A percentile compares a stretch with the other conserved stretches of the same genome.
Conservation (phyloP, 768 basidiomycete genomes). For the Lactarius sp. region DNA sequence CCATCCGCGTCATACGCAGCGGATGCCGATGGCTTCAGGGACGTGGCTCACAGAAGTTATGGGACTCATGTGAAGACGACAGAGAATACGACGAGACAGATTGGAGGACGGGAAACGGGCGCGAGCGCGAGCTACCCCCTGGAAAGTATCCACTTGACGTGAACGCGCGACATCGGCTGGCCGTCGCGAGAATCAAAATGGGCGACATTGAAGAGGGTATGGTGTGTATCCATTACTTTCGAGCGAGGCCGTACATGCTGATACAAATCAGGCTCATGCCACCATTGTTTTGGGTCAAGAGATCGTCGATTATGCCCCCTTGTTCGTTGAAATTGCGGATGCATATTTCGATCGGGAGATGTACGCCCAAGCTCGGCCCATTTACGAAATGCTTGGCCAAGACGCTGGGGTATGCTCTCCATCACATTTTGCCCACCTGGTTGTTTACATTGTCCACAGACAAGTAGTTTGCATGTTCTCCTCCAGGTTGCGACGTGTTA, state of each 20-base stretch:
- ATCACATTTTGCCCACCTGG: not conserved
- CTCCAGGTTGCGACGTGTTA: conserved; percentile 80
- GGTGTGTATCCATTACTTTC: conserved; percentile 40
- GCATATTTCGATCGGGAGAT: conserved; percentile 73
- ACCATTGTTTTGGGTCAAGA: conserved; percentile 66
- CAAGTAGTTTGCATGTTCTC: conserved; percentile 65
- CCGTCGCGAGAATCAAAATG: conserved; percentile 75
- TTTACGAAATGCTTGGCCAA: conserved; percentile 73
- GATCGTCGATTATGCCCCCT: conserved; percentile 65
- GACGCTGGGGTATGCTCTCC: conserved; percentile 56
- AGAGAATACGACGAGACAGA: conserved; percentile 70
- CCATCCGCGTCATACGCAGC: conserved; percentile 60
- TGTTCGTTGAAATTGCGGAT: conserved; percentile 82
- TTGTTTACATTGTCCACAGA: conserved; percentile 39
- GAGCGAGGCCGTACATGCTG: not conserved
- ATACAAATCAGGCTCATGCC: conserved; percentile 61
- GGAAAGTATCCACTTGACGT: conserved; percentile 64
- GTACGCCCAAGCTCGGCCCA: conserved; percentile 73
- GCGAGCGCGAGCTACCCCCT: conserved; percentile 44
- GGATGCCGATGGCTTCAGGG: conserved; percentile 94
- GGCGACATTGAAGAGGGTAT: conserved; percentile 78
- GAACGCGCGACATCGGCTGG: conserved; percentile 78
- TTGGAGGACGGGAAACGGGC: conserved; percentile 30
- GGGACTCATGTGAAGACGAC: conserved; percentile 83
- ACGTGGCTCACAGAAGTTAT: conserved; percentile 61